phyloP scores from a whole-genome alignment of 1,284 basidiomycete species.

The Fomitopsis betulina region DNA sequence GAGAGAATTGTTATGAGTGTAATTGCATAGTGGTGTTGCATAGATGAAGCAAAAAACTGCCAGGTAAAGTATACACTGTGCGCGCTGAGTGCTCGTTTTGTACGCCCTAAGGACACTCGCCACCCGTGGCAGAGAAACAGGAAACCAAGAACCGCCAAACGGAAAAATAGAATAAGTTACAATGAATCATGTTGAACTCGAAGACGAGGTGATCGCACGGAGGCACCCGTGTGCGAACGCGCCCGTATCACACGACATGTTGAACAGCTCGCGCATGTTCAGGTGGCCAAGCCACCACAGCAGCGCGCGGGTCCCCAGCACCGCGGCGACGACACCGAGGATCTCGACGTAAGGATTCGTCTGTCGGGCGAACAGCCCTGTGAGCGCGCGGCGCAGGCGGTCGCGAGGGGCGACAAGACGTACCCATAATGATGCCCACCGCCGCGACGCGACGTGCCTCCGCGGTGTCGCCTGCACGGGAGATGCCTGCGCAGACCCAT shows the following conservation, averaged over 20 bases:
- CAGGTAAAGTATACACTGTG: no score
- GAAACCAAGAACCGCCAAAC: not conserved
- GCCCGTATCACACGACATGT: not conserved
- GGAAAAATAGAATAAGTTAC: not conserved
- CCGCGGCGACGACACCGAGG: not conserved
- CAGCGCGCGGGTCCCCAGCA: not conserved
- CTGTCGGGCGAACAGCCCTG: not conserved
- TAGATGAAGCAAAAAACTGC: no score
- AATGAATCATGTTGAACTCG: not conserved
- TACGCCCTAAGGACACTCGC: not conserved
- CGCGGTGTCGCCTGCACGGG: not conserved
- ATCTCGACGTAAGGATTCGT: not conserved
- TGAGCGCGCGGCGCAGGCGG: not conserved
- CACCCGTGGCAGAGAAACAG: not conserved
- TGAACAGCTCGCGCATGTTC: not conserved
- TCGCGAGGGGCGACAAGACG: not conserved
- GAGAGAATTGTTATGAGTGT: no score
- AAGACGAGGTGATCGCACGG: not conserved
- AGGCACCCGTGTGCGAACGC: not conserved
- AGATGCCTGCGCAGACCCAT: not conserved
- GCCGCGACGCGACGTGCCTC: not conserved
- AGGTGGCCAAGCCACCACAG: slow-evolving; percentile 1
- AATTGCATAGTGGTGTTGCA: no score
- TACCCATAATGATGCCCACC: not conserved
- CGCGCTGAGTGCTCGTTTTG: no score